A percentile compares a stretch with the other conserved stretches of the same genome.
phyloP scores from a whole-genome alignment of 331 rosid genomes.

The Rhamnella rubrinervis region DNA sequence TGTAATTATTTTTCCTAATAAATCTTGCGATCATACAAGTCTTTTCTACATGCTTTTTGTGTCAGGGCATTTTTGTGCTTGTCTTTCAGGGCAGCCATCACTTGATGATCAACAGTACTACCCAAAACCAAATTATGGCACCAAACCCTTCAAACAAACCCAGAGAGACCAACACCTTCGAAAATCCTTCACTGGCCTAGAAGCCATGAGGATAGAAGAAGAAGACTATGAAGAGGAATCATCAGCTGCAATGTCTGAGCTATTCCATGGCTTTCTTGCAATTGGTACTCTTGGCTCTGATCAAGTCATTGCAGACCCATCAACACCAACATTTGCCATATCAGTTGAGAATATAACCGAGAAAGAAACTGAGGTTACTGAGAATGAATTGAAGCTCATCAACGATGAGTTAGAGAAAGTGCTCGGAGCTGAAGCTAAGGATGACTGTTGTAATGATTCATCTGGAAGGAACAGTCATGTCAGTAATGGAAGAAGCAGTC shows the following conservation, averaged over 20 bases:
- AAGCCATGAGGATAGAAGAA: conserved; percentile 54
- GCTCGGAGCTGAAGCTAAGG: conserved; percentile 72
- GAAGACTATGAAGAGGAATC: conserved; percentile 64
- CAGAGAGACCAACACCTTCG: conserved; percentile 56
- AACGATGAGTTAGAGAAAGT: conserved; percentile 90
- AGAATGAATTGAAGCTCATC: conserved; percentile 81
- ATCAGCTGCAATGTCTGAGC: conserved; percentile 48
- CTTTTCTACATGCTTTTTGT: conserved; percentile 26
- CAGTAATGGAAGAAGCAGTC: conserved; percentile 84
- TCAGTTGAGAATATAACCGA: conserved; percentile 82
- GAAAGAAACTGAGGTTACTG: conserved; percentile 80
- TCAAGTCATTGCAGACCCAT: conserved; percentile 49
- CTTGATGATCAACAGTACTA: conserved; percentile 73
- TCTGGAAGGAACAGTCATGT: conserved; percentile 87
- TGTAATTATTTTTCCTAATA: not conserved
- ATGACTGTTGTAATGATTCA: conserved; percentile 60
- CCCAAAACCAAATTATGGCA: conserved; percentile 50
- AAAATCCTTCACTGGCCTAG: conserved; percentile 69
- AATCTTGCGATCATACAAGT: conserved; percentile 8
- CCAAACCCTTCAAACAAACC: conserved; percentile 52
- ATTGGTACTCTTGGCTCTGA: conserved; percentile 95
- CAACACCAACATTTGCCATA: conserved; percentile 77
- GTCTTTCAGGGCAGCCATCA: conserved; percentile 76
- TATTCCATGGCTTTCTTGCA: conserved; percentile 94
- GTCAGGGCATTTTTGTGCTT: conserved; percentile 48